phyloP scores from a whole-genome alignment of 768 basidiomycete genomes.

The Podaxis mareebaensis region DNA sequence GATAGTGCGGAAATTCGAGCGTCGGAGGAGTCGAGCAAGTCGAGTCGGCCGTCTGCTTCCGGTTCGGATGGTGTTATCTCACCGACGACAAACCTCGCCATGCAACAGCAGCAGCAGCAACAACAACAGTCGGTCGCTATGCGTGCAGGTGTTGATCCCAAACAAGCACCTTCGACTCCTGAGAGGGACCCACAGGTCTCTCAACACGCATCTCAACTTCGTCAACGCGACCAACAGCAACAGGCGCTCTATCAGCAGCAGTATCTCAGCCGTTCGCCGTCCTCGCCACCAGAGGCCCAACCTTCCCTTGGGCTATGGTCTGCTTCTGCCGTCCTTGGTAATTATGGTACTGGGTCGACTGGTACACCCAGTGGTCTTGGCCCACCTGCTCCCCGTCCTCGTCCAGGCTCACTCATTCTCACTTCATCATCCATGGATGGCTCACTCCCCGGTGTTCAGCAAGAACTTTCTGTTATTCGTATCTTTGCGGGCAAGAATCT shows the following conservation, averaged over 20 bases:
- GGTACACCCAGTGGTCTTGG: slow-evolving; percentile 51
- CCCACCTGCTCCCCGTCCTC: slow-evolving; percentile 54
- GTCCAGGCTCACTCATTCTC: slow-evolving; percentile 78
- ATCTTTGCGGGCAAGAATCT: slow-evolving; percentile 92
- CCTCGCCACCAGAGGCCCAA: slow-evolving; percentile 72
- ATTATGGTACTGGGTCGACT: neutral
- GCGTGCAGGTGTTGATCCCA: slow-evolving; percentile 29
- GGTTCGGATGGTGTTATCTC: slow-evolving; percentile 42
- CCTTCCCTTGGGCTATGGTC: slow-evolving; percentile 53
- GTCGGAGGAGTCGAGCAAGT: slow-evolving; percentile 67
- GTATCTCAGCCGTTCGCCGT: slow-evolving; percentile 85
- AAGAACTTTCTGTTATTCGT: slow-evolving; percentile 88
- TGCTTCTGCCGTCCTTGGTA: neutral
- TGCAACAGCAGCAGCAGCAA: slow-evolving; percentile 61
- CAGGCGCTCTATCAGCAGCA: slow-evolving; percentile 79
- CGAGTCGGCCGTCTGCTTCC: slow-evolving; percentile 40
- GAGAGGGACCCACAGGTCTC: slow-evolving; percentile 46
- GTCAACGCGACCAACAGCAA: slow-evolving; percentile 87
- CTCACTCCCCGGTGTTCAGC: slow-evolving; percentile 61
- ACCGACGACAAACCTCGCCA: slow-evolving; percentile 51
- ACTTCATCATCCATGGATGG: slow-evolving; percentile 61
- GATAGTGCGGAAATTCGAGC: slow-evolving; percentile 49
- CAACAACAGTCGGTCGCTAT: slow-evolving; percentile 22
- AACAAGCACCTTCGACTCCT: slow-evolving; percentile 27
- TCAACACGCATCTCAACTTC: slow-evolving; percentile 67